These are phyloP conservation scores for Carex pumila DNA, from an alignment of 176 grass and related monocot species.

Conservation along the genomic window DNA sequence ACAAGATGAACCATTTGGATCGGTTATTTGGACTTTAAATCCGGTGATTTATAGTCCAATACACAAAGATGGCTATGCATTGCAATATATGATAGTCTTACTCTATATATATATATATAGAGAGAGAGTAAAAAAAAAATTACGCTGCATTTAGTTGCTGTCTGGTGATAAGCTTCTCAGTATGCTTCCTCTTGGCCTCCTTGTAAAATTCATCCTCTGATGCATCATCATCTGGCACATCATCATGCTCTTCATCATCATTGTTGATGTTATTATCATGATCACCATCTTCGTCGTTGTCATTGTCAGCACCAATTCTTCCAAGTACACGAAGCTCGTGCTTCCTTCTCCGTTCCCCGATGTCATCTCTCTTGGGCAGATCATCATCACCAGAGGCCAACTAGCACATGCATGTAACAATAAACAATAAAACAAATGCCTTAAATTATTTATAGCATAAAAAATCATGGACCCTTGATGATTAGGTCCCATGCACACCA, in stretches of 20 bases:
- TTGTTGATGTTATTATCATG: conserved; percentile 19
- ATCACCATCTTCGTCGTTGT: conserved; percentile 19
- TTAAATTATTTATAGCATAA: not conserved
- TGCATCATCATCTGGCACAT: conserved; percentile 29
- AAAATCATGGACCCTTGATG: not conserved
- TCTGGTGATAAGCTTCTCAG: conserved; percentile 45
- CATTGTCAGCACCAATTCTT: conserved; percentile 46
- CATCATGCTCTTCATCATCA: conserved; percentile 16
- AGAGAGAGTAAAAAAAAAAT: not conserved
- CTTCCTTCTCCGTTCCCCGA: conserved; percentile 81
- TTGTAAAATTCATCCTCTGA: conserved; percentile 83
- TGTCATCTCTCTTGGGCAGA: conserved; percentile 84
- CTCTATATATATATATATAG: too few relatives aligned
- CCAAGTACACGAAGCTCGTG: conserved; percentile 80
- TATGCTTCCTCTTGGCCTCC: conserved; percentile 55
- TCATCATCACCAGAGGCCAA: conserved; percentile 86
- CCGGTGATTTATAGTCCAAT: too few relatives aligned
- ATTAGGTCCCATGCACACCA: not conserved
- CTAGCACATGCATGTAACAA: conserved; percentile 21
- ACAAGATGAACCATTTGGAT: too few relatives aligned
- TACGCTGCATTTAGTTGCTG: conserved; percentile 44
- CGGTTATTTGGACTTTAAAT: too few relatives aligned
- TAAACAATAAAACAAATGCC: not conserved
- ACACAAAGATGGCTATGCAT: too few relatives aligned
- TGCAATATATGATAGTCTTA: too few relatives aligned